Conservation (phyloP, 345 rosid genomes). For the Sisymbrium altissimum region DNA sequence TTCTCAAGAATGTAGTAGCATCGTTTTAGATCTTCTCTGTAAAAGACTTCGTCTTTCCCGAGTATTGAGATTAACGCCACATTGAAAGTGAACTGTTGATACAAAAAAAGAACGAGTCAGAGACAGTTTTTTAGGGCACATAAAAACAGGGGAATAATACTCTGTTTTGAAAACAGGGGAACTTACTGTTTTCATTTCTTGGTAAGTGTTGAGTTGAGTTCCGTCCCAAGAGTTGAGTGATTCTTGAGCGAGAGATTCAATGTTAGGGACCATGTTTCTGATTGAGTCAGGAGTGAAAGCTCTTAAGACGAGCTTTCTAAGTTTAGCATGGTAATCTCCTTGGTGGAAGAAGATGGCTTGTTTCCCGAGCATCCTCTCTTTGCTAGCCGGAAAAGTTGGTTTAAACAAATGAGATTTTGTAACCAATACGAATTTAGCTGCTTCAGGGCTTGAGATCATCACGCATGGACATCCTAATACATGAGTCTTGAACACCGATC, state of each 20-base stretch:
- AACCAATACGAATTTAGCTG: conserved; percentile 66
- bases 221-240: conserved; percentile 38
- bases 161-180: neutral
- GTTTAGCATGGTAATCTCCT: conserved; percentile 69
- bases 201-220: conserved; percentile 55
- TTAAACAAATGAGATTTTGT: conserved; percentile 75
- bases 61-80: conserved; percentile 72
- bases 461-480: conserved; percentile 89
- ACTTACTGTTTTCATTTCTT: conserved; percentile 75
- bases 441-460: conserved; percentile 91
- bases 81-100: conserved; percentile 75
- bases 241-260: conserved; percentile 52
- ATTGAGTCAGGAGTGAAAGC: conserved; percentile 57
- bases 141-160: neutral
- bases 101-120: neutral
- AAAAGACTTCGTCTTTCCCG: conserved; percentile 56
- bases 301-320: conserved; percentile 61
- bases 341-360: conserved; percentile 85
- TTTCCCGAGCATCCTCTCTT: conserved; percentile 79
- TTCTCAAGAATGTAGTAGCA: conserved; percentile 64
- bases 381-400: conserved; percentile 91
- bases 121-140: neutral
- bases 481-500: conserved; percentile 90
- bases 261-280: conserved; percentile 52
- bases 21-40: conserved; percentile 62